Evolutionary conservation across 495 filamentous ascomycete genomes (phyloP).

Genomic region (Lineolata rhizophorae): DNA sequence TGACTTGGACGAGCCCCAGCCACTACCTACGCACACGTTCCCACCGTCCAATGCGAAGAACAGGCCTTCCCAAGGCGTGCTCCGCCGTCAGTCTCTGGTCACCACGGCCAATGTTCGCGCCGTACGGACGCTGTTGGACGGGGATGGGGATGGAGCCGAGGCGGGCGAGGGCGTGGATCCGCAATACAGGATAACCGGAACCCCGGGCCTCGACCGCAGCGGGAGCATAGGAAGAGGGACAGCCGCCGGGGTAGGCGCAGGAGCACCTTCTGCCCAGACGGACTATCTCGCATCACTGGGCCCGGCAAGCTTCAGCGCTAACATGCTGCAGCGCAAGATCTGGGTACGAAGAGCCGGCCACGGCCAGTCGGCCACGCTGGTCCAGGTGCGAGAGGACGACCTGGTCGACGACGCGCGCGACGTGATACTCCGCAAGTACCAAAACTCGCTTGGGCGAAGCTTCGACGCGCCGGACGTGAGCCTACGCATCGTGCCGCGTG

Average conservation of each 20-base stretch:
- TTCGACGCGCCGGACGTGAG: constrained; percentile 79
- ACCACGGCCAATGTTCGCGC: constrained; percentile 10
- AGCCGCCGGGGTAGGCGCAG: too few species aligned
- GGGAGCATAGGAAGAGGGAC: too few species aligned
- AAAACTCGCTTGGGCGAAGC: constrained; percentile 67
- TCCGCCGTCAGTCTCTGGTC: constrained; percentile 11
- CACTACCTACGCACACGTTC: neutral
- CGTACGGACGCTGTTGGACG: constrained; percentile 9
- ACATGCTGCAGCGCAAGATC: constrained; percentile 57
- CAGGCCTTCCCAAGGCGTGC: neutral
- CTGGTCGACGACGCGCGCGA: constrained; percentile 90
- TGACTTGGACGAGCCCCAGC: neutral
- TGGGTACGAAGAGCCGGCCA: constrained; percentile 78
- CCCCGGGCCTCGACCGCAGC: neutral
- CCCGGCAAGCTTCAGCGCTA: too few species aligned
- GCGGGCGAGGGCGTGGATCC: neutral
- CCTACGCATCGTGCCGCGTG: constrained; percentile 37
- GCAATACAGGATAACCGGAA: constrained; percentile 6
- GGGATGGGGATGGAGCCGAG: constrained; percentile 1
- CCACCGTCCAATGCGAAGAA: neutral
- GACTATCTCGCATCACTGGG: too few species aligned
- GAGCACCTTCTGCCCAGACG: too few species aligned
- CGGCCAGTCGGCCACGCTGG: constrained; percentile 72
- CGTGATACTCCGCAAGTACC: constrained; percentile 78
- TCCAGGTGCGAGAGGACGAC: constrained; percentile 69